Conservation (phyloP, 176 grass and related monocot genomes). For the Carex kokanica region DNA sequence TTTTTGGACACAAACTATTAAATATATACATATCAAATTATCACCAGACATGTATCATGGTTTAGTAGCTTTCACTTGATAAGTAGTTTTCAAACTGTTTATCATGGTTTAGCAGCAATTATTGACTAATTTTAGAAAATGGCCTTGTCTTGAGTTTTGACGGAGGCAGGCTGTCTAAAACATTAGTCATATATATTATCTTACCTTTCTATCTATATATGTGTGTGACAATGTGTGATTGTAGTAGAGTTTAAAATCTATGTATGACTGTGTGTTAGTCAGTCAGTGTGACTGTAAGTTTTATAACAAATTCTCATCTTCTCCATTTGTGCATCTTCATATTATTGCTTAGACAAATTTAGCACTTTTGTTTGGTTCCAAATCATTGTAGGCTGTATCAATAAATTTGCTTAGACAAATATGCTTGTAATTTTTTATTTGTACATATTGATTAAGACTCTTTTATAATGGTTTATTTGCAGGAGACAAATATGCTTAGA, state of each 20-base stretch:
- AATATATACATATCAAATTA: background rate
- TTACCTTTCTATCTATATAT: background rate
- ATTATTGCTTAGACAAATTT: background rate
- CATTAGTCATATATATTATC: background rate
- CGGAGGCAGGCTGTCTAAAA: slow-evolving; percentile 20
- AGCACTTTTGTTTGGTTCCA: too few relatives aligned
- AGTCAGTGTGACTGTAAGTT: too few relatives aligned
- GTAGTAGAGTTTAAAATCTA: background rate
- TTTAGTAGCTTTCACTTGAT: slow-evolving; percentile 9
- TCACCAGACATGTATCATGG: background rate
- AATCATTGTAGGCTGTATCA: too few relatives aligned
- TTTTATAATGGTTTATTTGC: too few relatives aligned
- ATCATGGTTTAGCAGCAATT: slow-evolving; percentile 18
- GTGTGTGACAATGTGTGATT: background rate
- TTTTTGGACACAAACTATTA: background rate
- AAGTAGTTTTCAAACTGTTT: background rate
- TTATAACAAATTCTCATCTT: background rate
- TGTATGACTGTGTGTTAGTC: too few relatives aligned
- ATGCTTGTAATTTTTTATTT: too few relatives aligned
- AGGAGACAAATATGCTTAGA: too few relatives aligned
- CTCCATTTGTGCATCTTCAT: background rate
- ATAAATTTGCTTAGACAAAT: too few relatives aligned
- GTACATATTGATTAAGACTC: too few relatives aligned
- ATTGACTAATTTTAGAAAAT: slow-evolving; percentile 19
- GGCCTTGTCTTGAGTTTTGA: slow-evolving; percentile 7